Evolutionary conservation across 1,139 yeast genomes (phyloP), one percentile per base, ranked within the genome.

Genomic region (Nakaseomyces uthaithaninus): DNA sequence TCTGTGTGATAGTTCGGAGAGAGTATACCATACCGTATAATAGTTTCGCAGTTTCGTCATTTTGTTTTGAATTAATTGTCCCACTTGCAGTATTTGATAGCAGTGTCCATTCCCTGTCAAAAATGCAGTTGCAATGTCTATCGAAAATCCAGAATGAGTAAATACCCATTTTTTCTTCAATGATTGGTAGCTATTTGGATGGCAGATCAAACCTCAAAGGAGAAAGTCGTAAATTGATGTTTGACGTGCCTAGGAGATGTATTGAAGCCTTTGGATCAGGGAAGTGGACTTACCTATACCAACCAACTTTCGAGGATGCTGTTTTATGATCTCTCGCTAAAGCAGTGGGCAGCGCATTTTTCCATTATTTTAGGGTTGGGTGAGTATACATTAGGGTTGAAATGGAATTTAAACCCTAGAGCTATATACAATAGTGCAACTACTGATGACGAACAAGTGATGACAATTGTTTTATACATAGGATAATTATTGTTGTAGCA

Each of bases 91-190:
- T 51, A 34, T 53, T 55, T 12, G 56, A 47, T 28, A 44, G 42
- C 35, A 52, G 56, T 3, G 65, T 66, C 68, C 74, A 82, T 55
- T 80, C 87, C 33, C 91, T 64, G 50, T 71, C 74, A 62, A 75
- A 83, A 30, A 83, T 74, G 55, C 94, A 83, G 50, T 77, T 77
- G 51, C 94, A 84, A 59, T 89, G 96, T 56, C 93, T 74, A 58
- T 89, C 95, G 58, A 81, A 89, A 41, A 89, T 74, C 79, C 87
- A 83, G 59, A 87, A 82, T 7, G 95, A 82, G 62, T 80, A 80
- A 41, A 86, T 77, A 15, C 75, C 68, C 78, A 74, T 53, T 17
- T 25, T 33, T 15, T 7, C 16, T 27, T 7, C 14, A 7, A 15
- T 27, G 14, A 15, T 27, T 8, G n/a, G 6, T 12, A 8, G n/a